Percentiles rank a stretch among this genome's conserved stretches.
These are phyloP conservation scores for Neonectria hederae DNA, from an alignment of 2,329 filamentous ascomycete species.

Conservation along the genomic window DNA sequence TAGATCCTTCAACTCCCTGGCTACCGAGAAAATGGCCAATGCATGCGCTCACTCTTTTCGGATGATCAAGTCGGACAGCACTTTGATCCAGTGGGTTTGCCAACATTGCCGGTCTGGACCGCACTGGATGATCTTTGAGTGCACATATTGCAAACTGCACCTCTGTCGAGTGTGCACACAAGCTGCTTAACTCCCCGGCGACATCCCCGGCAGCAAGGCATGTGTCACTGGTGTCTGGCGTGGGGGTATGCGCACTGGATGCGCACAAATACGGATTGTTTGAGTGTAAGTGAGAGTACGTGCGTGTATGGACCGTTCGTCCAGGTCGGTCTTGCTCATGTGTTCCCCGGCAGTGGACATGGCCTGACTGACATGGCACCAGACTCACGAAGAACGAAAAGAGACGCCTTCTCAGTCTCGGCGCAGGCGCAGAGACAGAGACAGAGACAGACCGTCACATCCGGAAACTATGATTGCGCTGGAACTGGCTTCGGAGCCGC, in stretches of 20 bases:
- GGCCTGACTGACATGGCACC: slow-evolving; percentile 37
- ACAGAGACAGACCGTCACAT: slow-evolving; percentile 27
- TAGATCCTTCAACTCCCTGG: slow-evolving; percentile 24
- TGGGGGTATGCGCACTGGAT: slow-evolving; percentile 16
- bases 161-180: slow-evolving; percentile 68
- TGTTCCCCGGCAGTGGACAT: slow-evolving; percentile 28
- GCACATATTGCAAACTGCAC: slow-evolving; percentile 74
- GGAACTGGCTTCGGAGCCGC: slow-evolving; percentile 36
- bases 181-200: slow-evolving; percentile 37
- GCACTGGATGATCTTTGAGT: slow-evolving; percentile 75
- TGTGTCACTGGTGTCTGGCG: slow-evolving; percentile 31
- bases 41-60: slow-evolving; percentile 71
- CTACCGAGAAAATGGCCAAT: slow-evolving; percentile 55
- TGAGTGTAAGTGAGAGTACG: background rate
- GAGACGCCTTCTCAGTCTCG: slow-evolving; percentile 32
- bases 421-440: slow-evolving; percentile 32
- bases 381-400: slow-evolving; percentile 29
- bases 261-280: background rate
- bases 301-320: slow-evolving; percentile 21
- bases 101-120: slow-evolving; percentile 71
- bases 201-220: slow-evolving; percentile 28
- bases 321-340: slow-evolving; percentile 24
- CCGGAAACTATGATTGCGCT: slow-evolving; percentile 34
- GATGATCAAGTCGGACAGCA: slow-evolving; percentile 74
- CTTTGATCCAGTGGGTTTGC: slow-evolving; percentile 72